Evolutionary conservation across 768 basidiomycete genomes (phyloP).

Genomic region (Leccinum broughii): DNA sequence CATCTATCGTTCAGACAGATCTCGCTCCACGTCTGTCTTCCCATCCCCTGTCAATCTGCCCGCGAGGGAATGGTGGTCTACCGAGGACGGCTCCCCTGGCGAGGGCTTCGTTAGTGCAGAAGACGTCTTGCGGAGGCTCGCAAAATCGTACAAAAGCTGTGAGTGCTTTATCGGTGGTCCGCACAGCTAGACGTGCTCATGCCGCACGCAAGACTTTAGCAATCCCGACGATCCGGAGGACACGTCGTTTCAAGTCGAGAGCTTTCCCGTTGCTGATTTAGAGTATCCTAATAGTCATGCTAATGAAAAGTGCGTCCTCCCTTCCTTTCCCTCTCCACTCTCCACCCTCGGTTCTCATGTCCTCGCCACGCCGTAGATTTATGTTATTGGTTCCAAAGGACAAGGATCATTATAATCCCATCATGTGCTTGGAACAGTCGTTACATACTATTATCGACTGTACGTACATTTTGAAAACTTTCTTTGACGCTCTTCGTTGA

Average conservation of each 20-base stretch:
- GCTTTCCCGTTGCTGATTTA: constrained; percentile 67
- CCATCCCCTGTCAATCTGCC: constrained; percentile 33
- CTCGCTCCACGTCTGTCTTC: constrained; percentile 62
- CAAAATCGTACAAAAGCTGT: constrained; percentile 74
- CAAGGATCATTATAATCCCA: constrained; percentile 85
- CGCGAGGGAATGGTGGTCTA: constrained; percentile 46
- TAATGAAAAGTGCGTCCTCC: constrained; percentile 56
- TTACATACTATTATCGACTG: constrained; percentile 74
- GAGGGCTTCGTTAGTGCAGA: constrained; percentile 61
- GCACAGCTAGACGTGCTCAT: constrained; percentile 8
- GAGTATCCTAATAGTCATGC: constrained; percentile 78
- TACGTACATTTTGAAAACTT: constrained; percentile 36
- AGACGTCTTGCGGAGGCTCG: constrained; percentile 57
- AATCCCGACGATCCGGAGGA: constrained; percentile 67
- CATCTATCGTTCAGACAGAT: constrained; percentile 56
- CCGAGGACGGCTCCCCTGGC: constrained; percentile 54
- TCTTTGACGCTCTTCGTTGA: constrained; percentile 6
- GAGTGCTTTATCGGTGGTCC: constrained; percentile 27
- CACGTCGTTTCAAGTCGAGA: constrained; percentile 59
- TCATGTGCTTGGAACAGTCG: constrained; percentile 73
- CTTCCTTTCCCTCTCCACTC: not conserved
- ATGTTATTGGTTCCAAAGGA: constrained; percentile 79
- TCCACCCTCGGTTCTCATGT: not conserved
- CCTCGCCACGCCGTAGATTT: constrained; percentile 46
- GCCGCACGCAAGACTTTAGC: constrained; percentile 54